Evolutionary conservation across 2,329 filamentous ascomycete genomes (phyloP).

Genomic region (Sporothrix dimorphospora): DNA sequence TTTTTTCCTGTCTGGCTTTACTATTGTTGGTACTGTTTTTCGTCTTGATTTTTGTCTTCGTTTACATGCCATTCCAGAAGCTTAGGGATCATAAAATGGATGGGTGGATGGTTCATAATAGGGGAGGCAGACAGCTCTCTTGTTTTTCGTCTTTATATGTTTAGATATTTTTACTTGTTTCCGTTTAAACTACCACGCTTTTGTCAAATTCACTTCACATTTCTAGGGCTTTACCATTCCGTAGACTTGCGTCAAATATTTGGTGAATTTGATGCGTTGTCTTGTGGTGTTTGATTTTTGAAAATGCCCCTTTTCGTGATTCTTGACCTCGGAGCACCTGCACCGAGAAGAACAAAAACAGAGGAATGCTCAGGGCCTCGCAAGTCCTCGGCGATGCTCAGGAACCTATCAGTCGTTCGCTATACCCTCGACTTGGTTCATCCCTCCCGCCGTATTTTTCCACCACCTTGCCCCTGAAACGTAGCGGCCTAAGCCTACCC

Average conservation of each 20-base stretch:
- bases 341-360: neutral
- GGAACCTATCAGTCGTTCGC: neutral
- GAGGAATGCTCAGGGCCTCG: neutral
- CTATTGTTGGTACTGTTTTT: neutral
- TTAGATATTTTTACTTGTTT: neutral
- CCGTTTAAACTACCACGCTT: neutral
- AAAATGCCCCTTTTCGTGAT: neutral
- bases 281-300: neutral
- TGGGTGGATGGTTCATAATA: neutral
- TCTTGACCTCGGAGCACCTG: neutral
- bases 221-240: neutral
- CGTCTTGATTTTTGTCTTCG: neutral
- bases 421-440: neutral
- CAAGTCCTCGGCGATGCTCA: neutral
- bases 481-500: neutral
- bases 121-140: neutral
- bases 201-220: neutral
- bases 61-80: neutral
- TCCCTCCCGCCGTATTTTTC: neutral
- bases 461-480: neutral
- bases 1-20: neutral
- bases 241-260: too few species aligned
- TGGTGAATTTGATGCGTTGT: neutral
- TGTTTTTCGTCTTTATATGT: neutral
- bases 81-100: slow-evolving; percentile 10